Conservation (phyloP, 1,284 basidiomycete species). For the Cryptococcus wingfieldii region DNA sequence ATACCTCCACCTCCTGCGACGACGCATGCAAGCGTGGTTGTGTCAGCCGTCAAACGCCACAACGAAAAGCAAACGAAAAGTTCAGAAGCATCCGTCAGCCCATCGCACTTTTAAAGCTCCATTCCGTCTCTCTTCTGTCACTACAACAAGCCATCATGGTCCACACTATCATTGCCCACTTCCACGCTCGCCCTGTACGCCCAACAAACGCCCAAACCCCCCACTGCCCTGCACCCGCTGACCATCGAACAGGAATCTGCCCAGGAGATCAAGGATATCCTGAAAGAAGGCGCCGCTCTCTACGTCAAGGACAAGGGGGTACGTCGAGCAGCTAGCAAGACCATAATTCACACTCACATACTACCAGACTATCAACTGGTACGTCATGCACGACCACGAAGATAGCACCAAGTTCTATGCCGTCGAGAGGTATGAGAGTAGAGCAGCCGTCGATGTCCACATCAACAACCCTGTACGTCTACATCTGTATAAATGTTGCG, state of each 20-base stretch:
- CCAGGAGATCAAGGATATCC: neutral
- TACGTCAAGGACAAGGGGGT: neutral
- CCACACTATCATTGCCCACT: constrained; percentile 45
- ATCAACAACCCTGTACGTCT: neutral
- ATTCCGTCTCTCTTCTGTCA: too few relatives aligned
- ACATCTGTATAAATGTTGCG: too few relatives aligned
- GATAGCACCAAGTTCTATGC: neutral
- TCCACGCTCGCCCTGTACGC: constrained; percentile 36
- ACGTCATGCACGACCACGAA: neutral
- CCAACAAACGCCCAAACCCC: too few relatives aligned
- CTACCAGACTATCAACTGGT: neutral
- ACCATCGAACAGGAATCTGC: neutral
- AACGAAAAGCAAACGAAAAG: too few relatives aligned
- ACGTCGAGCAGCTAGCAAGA: constrained; percentile 4
- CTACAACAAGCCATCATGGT: constrained; percentile 24
- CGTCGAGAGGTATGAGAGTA: neutral
- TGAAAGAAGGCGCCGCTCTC: neutral
- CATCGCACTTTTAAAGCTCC: too few relatives aligned
- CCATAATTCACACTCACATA: constrained; percentile 17
- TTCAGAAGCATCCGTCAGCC: too few relatives aligned
- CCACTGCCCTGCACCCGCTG: neutral
- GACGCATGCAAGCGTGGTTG: too few relatives aligned
- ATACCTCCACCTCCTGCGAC: too few relatives aligned
- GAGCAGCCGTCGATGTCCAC: neutral
- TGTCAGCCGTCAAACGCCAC: too few relatives aligned